Conservation (phyloP, 2,329 filamentous ascomycete genomes). For the Karstenula rhodostoma region DNA sequence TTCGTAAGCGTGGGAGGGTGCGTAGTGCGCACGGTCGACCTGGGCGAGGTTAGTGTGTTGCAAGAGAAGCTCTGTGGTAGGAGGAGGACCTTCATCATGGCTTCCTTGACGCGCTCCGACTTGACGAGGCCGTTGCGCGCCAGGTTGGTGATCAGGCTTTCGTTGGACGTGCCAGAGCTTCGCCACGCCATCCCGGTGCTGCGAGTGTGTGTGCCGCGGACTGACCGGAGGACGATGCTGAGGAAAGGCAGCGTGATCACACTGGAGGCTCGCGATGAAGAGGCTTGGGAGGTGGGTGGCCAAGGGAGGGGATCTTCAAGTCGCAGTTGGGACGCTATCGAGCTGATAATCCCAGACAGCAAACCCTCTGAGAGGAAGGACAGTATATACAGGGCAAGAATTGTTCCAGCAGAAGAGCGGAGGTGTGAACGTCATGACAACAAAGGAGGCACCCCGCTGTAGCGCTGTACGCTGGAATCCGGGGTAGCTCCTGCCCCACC, state of each 20-base stretch:
- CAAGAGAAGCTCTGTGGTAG: background rate
- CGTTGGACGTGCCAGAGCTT: constrained; percentile 78
- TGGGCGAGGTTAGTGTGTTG: constrained; percentile 44
- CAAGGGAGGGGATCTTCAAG: background rate
- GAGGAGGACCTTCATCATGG: constrained; percentile 74
- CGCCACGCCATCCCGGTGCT: constrained; percentile 82
- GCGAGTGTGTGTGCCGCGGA: constrained; percentile 25
- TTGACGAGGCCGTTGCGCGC: constrained; percentile 75
- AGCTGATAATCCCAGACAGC: no score
- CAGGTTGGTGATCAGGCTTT: constrained; percentile 80
- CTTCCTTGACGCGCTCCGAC: constrained; percentile 74
- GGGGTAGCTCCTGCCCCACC: constrained; percentile 10
- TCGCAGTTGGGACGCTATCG: background rate
- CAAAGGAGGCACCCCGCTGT: background rate
- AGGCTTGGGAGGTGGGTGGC: constrained; percentile 14
- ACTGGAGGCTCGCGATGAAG: constrained; percentile 16
- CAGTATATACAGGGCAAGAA: background rate
- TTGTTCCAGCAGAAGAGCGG: background rate
- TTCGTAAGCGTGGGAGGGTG: constrained; percentile 74
- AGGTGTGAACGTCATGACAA: background rate
- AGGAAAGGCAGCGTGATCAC: constrained; percentile 26
- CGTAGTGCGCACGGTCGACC: constrained; percentile 90
- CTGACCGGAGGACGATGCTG: constrained; percentile 28
- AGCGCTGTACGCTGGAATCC: constrained; percentile 4
- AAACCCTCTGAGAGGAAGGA: background rate